Base-by-base conservation (phyloP, 2,329 filamentous ascomycete genomes). In the Fusarium tupiense region DNA sequence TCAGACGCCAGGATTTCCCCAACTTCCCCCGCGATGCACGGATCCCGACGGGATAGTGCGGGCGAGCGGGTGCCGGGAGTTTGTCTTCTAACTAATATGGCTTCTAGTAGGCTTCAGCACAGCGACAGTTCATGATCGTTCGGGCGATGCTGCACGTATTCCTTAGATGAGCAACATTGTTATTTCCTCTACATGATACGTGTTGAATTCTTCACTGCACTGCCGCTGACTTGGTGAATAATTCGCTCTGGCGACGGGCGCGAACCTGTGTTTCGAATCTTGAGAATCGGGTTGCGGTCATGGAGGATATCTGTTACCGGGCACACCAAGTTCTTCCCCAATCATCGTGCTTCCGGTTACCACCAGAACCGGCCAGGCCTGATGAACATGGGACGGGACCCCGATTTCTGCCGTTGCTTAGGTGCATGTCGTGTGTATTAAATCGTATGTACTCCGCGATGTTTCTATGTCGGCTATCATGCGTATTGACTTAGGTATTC, bases 1-100 rank as follows among this genome's bases (percentile, higher is more conserved):
- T 66, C 49, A 66, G 62, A 65, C 69, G 62, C 64, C 71, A 75
- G 61, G 67, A 68, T 75, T 78, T 76, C 75, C 75, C 76, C 75
- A 77, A 77, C 73, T 78, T 76, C 73, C 74, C 76, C 75, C 76
- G 69, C 76, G 75, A 76, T 67, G 64, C 77, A 78, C 75, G 77
- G 77, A 76, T 76, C 68, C 69, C 56, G 54, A 76, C 68, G 74
- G 75, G 64, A 78, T 40, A 75, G 69, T 62, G 76, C 76, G 76
- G 77, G 74, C 69, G 74, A 78, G 72, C 77, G 77, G 77, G 73
- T 76, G 76, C 68, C 61, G 67, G 72, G 68, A 59, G 60, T 53
- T 67, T 66, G 41, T 53, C 54, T 61, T 41, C 31, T 22, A 46
- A 47, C 61, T 44, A 35, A 35, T 16, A 46, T 59, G 57, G 37